Evolutionary conservation across 306 rosid species (phyloP), one percentile per base, ranked within the genome.

Genomic region (Cicer yamashitae): DNA sequence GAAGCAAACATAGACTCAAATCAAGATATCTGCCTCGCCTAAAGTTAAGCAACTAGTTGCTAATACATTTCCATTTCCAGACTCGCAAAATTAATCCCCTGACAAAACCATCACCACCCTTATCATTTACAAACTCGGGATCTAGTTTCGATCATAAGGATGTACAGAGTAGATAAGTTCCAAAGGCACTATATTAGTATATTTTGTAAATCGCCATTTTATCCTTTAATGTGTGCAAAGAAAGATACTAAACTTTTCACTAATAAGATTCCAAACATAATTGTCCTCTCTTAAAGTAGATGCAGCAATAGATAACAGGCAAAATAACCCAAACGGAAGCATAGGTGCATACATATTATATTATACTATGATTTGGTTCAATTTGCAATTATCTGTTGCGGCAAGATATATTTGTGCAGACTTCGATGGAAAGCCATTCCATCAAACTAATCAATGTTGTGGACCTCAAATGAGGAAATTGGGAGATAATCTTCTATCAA

Each of bases 81-180:
- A 45, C 50, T 51, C 13, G 46, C 70, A 18, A 47, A 40, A 20
- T 45, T 70, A 57, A 25, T 41, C 62, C 71, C 62, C 34, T 41
- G 53, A 75, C 54, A 38, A 68, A 82, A 73, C 34, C 34, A 30
- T 30, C 34, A 30, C n/a, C 47, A 15, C 7, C 68, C 67, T 70
- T 65, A 46, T 18, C 30, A 47, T 46, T 45, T 52, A 78, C 30
- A 53, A 15, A 45, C 38, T 46, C 17, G 10, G 53, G 38, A 74
- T 60, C 46, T 14, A 22, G 68, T 59, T 74, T 60, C 10, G 57
- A 43, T 54, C 43, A 62, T 15, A 14, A 45, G 30, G 51, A 15
- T 51, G 59, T 10, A 38, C 5, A 76, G 8, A 41, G 25, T 38
- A n/a, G 38, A 50, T 17, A 22, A 10, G 41, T 74, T 74, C 51